Conservation (phyloP, 176 grass and related monocot genomes). For the Triticum monococcum region DNA sequence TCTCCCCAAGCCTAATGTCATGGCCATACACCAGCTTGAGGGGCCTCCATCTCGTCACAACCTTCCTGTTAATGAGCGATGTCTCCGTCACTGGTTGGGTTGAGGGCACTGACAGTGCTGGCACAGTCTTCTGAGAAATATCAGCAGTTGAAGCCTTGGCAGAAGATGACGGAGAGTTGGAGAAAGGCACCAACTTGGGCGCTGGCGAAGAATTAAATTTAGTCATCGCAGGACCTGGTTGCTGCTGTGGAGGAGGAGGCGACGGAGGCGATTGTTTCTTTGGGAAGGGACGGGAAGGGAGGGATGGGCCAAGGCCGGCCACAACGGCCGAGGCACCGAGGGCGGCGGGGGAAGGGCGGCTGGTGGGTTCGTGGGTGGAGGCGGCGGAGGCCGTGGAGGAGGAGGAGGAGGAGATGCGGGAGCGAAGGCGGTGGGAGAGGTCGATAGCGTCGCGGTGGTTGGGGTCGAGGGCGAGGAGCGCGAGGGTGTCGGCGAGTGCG, state of each 20-base stretch:
- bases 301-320: conserved; percentile 79
- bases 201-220: conserved; percentile 36
- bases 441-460: conserved; percentile 66
- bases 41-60: conserved; percentile 57
- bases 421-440: conserved; percentile 47
- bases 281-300: conserved; percentile 63
- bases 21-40: conserved; percentile 96
- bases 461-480: conserved; percentile 69
- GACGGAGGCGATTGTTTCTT: conserved; percentile 59
- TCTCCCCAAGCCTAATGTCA: conserved; percentile 82
- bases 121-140: conserved; percentile 22
- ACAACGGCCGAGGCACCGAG: conserved; percentile 89
- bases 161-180: conserved; percentile 35
- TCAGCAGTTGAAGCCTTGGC: conserved; percentile 24
- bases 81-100: conserved; percentile 19
- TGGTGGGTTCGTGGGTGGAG: conserved; percentile 43
- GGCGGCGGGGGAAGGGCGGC: conserved; percentile 75
- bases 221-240: conserved; percentile 19
- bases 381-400: background rate
- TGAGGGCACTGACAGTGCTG: background rate
- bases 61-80: conserved; percentile 16
- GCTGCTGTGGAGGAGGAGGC: conserved; percentile 21
- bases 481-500: conserved; percentile 77
- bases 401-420: conserved; percentile 2
- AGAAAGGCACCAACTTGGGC: conserved; percentile 47